Base-by-base conservation (phyloP, 164 flowering plant genomes). In the Chimonanthus praecox region DNA sequence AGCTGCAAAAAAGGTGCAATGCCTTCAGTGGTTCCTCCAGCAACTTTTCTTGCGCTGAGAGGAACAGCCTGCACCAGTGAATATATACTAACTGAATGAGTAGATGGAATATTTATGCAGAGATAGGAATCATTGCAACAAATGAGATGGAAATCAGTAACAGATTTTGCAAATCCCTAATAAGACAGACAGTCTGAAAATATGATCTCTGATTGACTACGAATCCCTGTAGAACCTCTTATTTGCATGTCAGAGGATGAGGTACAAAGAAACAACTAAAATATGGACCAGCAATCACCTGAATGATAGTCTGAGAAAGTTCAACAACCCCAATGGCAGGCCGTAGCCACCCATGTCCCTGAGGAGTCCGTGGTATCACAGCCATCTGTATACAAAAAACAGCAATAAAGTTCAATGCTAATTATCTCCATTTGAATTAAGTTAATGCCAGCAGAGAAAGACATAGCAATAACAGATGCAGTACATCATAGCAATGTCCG, bases 1-100 rank as follows among this genome's bases (percentile, higher is more conserved):
- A 95, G 89, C 89, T 95, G 97, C 84, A 95, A 74, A 78, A 94
- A 93, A 6, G 99, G 87, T 74, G 99, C 97, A 86, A 64, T 84
- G 66, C 95, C 97, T 79, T 95, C 97, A 62, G 85, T 45, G 5
- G 84, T 89, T 76, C 89, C 99, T 54, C 95, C 96, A 69, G 80
- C 71, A 68, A 90, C 79, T 81, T 95, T 95, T 82, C 90, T 86
- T 49, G 97, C 87, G 80, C 92, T 93, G 73, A 93, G 91, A 74
- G 97, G 97, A 84, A 93, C 97, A 78, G 97, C 98, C 99, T 95
- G 83, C 82, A 86, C 33, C 73, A 73, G 6, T 15, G 50, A 4
- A 65, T 1, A 58, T 47, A 60, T 5, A 13, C 6, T 6, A 58
- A 44, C 16, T 65, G 13, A 15, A 4, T 58, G 44, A 58, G 43